Conservation (phyloP, 805 yeast species). For the Kuraishia hungarica region DNA sequence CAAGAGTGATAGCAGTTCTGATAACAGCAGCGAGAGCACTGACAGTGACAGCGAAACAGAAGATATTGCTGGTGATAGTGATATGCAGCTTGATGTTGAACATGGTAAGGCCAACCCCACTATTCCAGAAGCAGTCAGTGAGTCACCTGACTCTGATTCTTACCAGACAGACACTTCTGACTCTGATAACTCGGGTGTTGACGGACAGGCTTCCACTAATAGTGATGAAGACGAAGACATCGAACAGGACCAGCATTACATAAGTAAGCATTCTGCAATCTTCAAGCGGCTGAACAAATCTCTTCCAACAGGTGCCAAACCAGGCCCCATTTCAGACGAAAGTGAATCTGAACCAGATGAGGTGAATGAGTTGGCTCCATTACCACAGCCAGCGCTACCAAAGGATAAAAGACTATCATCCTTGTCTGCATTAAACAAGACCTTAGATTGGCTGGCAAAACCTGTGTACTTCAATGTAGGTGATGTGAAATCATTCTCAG, state of each 20-base stretch:
- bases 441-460: conserved; percentile 56
- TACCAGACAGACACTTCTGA: conserved; percentile 1
- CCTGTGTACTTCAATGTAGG: conserved; percentile 52
- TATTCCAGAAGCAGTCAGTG: not conserved
- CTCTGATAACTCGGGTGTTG: conserved; percentile 12
- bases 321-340: conserved; percentile 10
- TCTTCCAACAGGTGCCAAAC: conserved; percentile 12
- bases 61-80: not conserved
- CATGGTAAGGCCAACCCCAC: not conserved
- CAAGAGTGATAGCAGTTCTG: conserved; percentile 3
- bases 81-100: not conserved
- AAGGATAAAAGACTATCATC: conserved; percentile 34
- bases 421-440: conserved; percentile 21
- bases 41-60: conserved; percentile 14
- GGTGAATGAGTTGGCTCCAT: conserved; percentile 47
- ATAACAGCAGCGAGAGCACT: conserved; percentile 12
- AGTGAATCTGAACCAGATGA: conserved; percentile 20
- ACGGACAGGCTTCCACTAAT: conserved; percentile 6
- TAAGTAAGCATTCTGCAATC: conserved; percentile 39
- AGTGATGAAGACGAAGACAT: conserved; percentile 8
- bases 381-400: conserved; percentile 79
- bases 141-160: not conserved
- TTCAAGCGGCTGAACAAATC: conserved; percentile 44
- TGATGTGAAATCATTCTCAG: conserved; percentile 35
- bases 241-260: conserved; percentile 4